phyloP scores from a whole-genome alignment of 805 yeast species.

The Candida patagonica region DNA sequence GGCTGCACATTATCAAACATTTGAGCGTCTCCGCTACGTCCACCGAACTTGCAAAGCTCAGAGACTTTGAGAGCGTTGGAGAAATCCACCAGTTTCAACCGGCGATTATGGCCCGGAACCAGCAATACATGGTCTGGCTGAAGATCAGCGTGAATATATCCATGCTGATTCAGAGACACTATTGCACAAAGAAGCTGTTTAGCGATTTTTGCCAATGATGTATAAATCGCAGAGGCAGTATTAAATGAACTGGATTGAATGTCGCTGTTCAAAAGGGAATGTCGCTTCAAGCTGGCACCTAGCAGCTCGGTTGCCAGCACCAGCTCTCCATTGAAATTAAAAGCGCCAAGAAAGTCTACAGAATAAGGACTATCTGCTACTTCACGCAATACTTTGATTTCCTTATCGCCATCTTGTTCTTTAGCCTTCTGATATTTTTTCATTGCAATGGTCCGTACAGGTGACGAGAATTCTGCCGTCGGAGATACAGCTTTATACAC shows the following conservation, averaged over 20 bases:
- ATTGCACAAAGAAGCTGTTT: not conserved
- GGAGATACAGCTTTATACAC: not conserved
- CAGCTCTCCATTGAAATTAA: conserved; percentile 1
- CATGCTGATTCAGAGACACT: not conserved
- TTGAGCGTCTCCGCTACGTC: not conserved
- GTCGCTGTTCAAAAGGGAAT: not conserved
- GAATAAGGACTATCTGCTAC: not conserved
- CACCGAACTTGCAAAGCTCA: not conserved
- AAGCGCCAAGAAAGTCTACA: not conserved
- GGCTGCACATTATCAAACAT: conserved; percentile 1
- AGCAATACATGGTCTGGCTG: not conserved
- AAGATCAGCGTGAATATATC: not conserved
- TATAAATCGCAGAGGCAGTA: not conserved
- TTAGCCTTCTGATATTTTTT: not conserved
- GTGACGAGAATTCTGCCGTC: not conserved
- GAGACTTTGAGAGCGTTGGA: not conserved
- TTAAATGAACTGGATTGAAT: too few relatives aligned
- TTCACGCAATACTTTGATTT: not conserved
- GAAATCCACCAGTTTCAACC: not conserved
- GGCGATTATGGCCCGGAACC: not conserved
- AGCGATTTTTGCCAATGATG: not conserved
- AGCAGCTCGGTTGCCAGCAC: conserved; percentile 1
- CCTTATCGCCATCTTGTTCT: not conserved
- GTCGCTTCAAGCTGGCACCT: not conserved
- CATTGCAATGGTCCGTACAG: not conserved